Evolutionary conservation across 257 asterid genomes (phyloP), one percentile per base, ranked within the genome.

Genomic region (Solanum etuberosum): DNA sequence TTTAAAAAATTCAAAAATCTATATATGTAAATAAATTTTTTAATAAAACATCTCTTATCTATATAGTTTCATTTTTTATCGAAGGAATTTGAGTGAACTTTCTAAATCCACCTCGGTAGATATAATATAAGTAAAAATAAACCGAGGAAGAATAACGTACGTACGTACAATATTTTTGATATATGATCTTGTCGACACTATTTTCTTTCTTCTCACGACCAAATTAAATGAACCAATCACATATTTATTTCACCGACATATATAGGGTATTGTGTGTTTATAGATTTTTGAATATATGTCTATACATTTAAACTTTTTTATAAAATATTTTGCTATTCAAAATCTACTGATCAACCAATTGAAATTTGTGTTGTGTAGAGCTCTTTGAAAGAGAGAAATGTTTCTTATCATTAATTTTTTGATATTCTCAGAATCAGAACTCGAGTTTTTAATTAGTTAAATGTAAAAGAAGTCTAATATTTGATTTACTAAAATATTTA

Each of bases 61-160:
- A 54, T 57, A 57, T 57, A 7, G 0, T 57, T 3, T 57, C 0
- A 57, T 20, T 57, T 54, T 54, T 1, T 2, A 20, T 1, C 4
- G 3, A 18, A 18, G 10, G 1, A 54, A 6, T 18, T 54, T 6
- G 3, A 0, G n/a, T 7, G 2, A 54, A 6, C 0, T 54, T 0
- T 54, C 63, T 54, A 20, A 2, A 6, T 18, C 0, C 0, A 0
- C 3, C n/a, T 2, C 10, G 0, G 0, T 0, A 7, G 5, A 21
- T 54, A 54, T 51, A 18, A 51, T 51, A 13, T 48, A 21, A 57
- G 2, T 57, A 57, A 57, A 54, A 57, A 0, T 20, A 57, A 57
- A 57, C 12, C 1, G 1, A 57, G 2, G 7, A 21, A 57, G 1
- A 0, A 20, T n/a, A 61, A 61, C 7, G 70, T 4, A 10, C 7